phyloP scores from a whole-genome alignment of 768 basidiomycete species.

The Hirschioporus abietinus region DNA sequence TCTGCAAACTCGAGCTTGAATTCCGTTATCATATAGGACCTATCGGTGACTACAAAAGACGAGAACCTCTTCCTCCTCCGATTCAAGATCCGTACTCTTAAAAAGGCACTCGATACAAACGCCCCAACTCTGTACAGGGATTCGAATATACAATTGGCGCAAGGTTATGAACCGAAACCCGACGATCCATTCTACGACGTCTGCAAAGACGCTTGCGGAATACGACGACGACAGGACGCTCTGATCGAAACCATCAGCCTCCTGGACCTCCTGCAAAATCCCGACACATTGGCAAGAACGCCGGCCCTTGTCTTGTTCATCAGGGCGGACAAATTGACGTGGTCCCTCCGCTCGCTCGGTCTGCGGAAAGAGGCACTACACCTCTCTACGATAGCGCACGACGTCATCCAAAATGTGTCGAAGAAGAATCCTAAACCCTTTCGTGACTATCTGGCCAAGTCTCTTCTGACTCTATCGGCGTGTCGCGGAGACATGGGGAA shows the following conservation, averaged over 20 bases:
- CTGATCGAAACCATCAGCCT: too few species aligned
- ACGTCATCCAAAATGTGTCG: not conserved
- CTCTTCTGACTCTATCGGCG: constrained; percentile 6
- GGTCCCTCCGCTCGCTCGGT: constrained; percentile 6
- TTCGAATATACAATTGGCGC: too few species aligned
- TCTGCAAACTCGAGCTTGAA: too few species aligned
- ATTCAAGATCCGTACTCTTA: not conserved
- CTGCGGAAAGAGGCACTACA: constrained; percentile 10
- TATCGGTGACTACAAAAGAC: not conserved
- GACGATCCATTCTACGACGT: too few species aligned
- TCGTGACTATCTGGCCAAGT: constrained; percentile 6
- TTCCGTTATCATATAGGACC: not conserved
- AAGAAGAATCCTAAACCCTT: constrained; percentile 3
- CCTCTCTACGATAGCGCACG: not conserved
- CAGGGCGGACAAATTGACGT: too few species aligned
- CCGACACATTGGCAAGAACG: too few species aligned
- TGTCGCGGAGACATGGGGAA: constrained; percentile 9
- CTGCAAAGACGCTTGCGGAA: too few species aligned
- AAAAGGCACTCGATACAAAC: not conserved
- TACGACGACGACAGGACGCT: too few species aligned
- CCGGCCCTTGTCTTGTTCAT: too few species aligned
- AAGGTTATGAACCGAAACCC: too few species aligned
- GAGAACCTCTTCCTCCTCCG: not conserved
- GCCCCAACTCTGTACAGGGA: too few species aligned
- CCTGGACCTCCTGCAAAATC: too few species aligned